Conservation (phyloP, 2,329 filamentous ascomycete genomes). For the Cercospora brassicicola region DNA sequence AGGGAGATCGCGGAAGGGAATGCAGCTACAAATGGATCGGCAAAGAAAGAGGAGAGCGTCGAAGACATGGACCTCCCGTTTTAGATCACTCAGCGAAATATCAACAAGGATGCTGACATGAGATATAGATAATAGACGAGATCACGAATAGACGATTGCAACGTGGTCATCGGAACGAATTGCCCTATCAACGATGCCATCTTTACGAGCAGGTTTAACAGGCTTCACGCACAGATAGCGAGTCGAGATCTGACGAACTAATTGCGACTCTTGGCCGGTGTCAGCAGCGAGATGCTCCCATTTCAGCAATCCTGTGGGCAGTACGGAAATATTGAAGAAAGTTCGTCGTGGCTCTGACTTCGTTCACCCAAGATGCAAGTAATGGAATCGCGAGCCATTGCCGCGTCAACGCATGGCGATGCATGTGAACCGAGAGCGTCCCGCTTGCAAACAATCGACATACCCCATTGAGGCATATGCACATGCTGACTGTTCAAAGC, state of each 20-base stretch:
- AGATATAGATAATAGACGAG: slow-evolving; percentile 4
- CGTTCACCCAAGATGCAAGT: neutral
- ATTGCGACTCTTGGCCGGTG: neutral
- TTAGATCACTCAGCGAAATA: slow-evolving; percentile 33
- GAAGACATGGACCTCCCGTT: slow-evolving; percentile 71
- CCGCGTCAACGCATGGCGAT: neutral
- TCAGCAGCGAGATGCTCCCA: neutral
- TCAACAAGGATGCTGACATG: neutral
- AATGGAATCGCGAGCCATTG: neutral
- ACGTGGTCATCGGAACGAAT: neutral
- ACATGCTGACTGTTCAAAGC: neutral
- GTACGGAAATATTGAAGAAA: neutral
- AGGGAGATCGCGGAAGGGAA: slow-evolving; percentile 41
- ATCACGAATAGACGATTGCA: neutral
- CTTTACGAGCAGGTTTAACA: neutral
- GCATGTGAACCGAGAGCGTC: neutral
- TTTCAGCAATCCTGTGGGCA: neutral
- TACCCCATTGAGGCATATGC: neutral
- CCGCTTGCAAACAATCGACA: neutral
- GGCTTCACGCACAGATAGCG: neutral
- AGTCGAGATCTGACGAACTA: neutral
- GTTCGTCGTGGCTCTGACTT: neutral
- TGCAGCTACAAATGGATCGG: slow-evolving; percentile 41
- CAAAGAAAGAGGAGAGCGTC: slow-evolving; percentile 55
- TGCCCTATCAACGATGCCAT: neutral